These are phyloP conservation scores for Paramecium sexaurelia DNA, from an alignment of 73 alveolate genomes.

Conservation along the genomic window DNA sequence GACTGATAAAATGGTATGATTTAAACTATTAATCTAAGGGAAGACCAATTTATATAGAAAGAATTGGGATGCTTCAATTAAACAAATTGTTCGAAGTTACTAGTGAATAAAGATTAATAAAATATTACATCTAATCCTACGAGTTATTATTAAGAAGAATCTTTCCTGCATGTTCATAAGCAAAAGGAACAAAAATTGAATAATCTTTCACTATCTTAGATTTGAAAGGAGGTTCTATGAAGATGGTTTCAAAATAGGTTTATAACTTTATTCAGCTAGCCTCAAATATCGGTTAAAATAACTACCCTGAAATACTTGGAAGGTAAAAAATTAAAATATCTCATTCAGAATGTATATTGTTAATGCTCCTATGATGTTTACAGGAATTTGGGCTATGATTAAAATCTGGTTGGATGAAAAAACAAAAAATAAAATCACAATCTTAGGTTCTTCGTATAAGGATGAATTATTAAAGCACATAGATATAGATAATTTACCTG, in stretches of 20 bases:
- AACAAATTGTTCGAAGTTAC: conserved; percentile 70
- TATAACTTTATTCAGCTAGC: conserved; percentile 77
- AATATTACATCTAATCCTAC: conserved; percentile 68
- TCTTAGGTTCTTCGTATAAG: conserved; percentile 74
- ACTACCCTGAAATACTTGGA: conserved; percentile 86
- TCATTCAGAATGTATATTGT: conserved; percentile 68
- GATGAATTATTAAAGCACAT: conserved; percentile 70
- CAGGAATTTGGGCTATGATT: conserved; percentile 82
- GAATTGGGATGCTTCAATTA: conserved; percentile 70
- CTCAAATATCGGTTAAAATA: conserved; percentile 74
- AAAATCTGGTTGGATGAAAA: conserved; percentile 79
- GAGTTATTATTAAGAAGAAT: conserved; percentile 70
- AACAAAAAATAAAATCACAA: conserved; percentile 76
- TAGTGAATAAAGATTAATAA: conserved; percentile 70
- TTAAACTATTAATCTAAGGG: conserved; percentile 49
- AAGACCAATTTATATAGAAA: conserved; percentile 71
- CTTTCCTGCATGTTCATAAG: conserved; percentile 80
- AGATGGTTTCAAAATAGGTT: conserved; percentile 70
- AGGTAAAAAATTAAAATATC: conserved; percentile 24
- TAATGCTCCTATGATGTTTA: conserved; percentile 82
- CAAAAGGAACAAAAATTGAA: conserved; percentile 73
- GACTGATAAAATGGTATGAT: conserved; percentile 73
- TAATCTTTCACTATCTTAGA: conserved; percentile 74
- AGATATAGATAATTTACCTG: conserved; percentile 81
- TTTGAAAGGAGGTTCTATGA: conserved; percentile 77